Evolutionary conservation across 2,329 filamentous ascomycete species (phyloP).

Genomic region (Verticillium nubilum): DNA sequence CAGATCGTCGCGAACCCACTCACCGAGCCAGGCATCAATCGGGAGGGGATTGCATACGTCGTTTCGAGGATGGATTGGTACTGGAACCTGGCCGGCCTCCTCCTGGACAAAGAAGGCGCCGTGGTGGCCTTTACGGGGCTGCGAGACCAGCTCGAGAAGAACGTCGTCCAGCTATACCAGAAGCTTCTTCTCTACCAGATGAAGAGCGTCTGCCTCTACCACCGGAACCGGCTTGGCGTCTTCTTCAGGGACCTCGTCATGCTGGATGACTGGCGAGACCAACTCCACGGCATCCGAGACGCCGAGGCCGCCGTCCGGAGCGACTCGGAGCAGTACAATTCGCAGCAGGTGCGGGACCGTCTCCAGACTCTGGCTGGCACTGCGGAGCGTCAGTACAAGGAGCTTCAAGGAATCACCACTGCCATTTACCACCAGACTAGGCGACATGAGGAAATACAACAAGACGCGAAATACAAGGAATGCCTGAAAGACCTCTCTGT

Average conservation of each 20-base stretch:
- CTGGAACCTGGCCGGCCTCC: constrained; percentile 20
- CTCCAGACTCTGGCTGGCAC: constrained; percentile 9
- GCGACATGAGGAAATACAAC: constrained; percentile 6
- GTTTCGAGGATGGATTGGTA: constrained; percentile 33
- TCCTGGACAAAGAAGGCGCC: constrained; percentile 21
- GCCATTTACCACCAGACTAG: constrained; percentile 9
- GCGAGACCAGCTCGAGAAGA: constrained; percentile 15
- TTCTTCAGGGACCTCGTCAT: constrained; percentile 23
- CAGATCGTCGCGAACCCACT: constrained; percentile 25
- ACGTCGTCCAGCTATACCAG: constrained; percentile 29
- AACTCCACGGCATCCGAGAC: constrained; percentile 20
- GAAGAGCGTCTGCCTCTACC: constrained; percentile 30
- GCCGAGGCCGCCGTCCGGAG: no score
- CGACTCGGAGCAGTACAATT: constrained; percentile 12
- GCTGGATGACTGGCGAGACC: constrained; percentile 27
- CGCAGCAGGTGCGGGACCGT: constrained; percentile 5
- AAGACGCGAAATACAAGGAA: constrained; percentile 12
- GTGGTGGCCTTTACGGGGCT: constrained; percentile 1
- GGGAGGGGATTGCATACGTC: constrained; percentile 27
- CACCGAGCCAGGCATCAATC: constrained; percentile 20
- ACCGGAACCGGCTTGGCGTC: constrained; percentile 18
- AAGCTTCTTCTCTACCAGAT: constrained; percentile 32
- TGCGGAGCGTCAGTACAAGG: not conserved
- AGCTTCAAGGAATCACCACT: constrained; percentile 5
- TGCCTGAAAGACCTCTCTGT: constrained; percentile 17